Evolutionary conservation across 768 basidiomycete genomes (phyloP).

Genomic region (Lactarius deliciosus): DNA sequence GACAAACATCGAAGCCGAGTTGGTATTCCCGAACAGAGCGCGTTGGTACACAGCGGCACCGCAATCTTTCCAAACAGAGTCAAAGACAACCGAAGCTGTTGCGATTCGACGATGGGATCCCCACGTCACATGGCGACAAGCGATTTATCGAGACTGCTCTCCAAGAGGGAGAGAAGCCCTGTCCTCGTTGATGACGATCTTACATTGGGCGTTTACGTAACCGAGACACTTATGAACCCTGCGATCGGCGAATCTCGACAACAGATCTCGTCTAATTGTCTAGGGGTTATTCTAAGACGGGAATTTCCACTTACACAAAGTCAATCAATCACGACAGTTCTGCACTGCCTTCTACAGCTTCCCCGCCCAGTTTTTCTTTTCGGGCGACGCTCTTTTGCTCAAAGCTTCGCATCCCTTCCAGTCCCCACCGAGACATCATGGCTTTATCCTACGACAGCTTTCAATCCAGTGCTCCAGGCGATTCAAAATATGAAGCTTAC

Average conservation of each 20-base stretch:
- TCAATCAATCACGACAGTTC: constrained; percentile 10
- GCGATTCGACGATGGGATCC: constrained; percentile 10
- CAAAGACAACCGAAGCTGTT: constrained; percentile 5
- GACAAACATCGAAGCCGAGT: constrained; percentile 19
- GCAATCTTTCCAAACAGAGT: constrained; percentile 24
- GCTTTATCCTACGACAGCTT: constrained; percentile 67
- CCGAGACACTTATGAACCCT: background rate
- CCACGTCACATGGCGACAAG: constrained; percentile 19
- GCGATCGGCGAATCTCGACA: constrained; percentile 1
- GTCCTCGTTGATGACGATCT: background rate
- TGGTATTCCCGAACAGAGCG: constrained; percentile 14
- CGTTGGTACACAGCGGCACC: background rate
- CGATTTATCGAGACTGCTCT: constrained; percentile 20
- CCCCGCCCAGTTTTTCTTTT: constrained; percentile 46
- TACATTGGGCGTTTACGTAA: background rate
- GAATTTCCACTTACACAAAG: background rate
- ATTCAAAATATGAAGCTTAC: constrained; percentile 38
- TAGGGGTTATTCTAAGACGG: background rate
- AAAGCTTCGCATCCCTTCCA: constrained; percentile 89
- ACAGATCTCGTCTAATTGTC: background rate
- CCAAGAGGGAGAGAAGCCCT: background rate
- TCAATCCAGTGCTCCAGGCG: background rate
- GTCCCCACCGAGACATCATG: constrained; percentile 92
- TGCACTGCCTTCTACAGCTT: background rate
- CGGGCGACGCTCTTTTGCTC: constrained; percentile 62